Evolutionary conservation across 1,139 yeast genomes (phyloP).

Genomic region (Protomyces lactucae-debilis): DNA sequence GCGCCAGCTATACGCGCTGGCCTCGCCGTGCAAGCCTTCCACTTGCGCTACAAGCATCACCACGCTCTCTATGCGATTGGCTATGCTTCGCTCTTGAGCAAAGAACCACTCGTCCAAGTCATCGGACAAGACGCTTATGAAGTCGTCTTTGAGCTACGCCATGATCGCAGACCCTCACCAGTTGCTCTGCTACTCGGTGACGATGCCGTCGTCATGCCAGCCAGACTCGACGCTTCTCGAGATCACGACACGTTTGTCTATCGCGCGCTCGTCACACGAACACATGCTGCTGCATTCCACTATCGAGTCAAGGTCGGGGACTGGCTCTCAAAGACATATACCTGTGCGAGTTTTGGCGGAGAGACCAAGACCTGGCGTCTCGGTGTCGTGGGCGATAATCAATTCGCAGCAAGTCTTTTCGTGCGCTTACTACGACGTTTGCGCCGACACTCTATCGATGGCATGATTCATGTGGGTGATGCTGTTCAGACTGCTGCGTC

Average conservation of each 20-base stretch:
- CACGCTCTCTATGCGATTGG: constrained; percentile 1
- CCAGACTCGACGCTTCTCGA: neutral
- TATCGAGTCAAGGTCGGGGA: constrained; percentile 3
- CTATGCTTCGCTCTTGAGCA: neutral
- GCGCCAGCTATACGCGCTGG: neutral
- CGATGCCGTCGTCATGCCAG: neutral
- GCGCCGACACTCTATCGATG: neutral
- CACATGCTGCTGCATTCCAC: neutral
- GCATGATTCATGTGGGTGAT: constrained; percentile 17
- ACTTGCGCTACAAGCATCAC: constrained; percentile 5
- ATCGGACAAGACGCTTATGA: constrained; percentile 7
- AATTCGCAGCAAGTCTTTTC: constrained; percentile 20
- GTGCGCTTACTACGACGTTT: neutral
- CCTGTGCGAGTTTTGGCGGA: neutral
- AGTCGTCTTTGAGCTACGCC: constrained; percentile 14
- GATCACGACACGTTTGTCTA: constrained; percentile 9
- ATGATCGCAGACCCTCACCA: constrained; percentile 2
- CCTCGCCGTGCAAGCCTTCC: constrained; percentile 4
- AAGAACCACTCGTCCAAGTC: constrained; percentile 18
- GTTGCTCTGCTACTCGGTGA: neutral
- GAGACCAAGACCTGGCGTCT: neutral
- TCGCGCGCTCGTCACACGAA: constrained; percentile 5
- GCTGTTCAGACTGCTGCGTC: constrained; percentile 22
- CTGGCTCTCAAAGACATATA: constrained; percentile 1
- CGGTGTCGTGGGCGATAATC: constrained; percentile 25